phyloP scores from a whole-genome alignment of 1,284 basidiomycete genomes.

The Apiotrichum brassicae region DNA sequence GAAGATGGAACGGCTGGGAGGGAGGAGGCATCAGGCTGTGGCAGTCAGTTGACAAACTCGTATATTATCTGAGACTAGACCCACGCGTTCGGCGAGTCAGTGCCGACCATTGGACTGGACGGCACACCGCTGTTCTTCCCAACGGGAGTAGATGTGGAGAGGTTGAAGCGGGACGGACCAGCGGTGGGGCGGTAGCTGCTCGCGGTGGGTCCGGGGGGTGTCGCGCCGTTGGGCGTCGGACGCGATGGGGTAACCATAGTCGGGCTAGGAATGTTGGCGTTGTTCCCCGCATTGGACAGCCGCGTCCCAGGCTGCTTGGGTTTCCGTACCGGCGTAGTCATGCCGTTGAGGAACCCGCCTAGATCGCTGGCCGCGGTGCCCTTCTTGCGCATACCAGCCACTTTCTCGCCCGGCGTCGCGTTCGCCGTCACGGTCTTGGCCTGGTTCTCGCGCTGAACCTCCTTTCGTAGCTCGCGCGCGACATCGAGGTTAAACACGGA shows the following conservation, averaged over 20 bases:
- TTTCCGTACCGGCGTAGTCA: constrained; percentile 32
- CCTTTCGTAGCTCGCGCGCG: constrained; percentile 42
- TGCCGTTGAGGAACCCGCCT: constrained; percentile 39
- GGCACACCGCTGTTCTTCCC: constrained; percentile 13
- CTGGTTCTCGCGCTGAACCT: constrained; percentile 44
- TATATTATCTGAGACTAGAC: background rate
- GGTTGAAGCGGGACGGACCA: constrained; percentile 17
- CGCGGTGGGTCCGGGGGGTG: constrained; percentile 5
- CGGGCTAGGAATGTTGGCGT: constrained; percentile 23
- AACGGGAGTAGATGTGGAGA: constrained; percentile 19
- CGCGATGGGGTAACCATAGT: constrained; percentile 15
- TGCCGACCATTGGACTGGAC: constrained; percentile 1
- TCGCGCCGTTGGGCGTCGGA: constrained; percentile 12
- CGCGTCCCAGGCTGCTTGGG: constrained; percentile 15
- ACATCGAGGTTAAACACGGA: constrained; percentile 39
- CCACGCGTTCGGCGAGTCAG: constrained; percentile 21
- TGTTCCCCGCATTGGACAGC: constrained; percentile 22
- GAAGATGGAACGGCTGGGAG: constrained; percentile 32
- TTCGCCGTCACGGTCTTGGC: constrained; percentile 23
- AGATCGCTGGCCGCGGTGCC: constrained; percentile 26
- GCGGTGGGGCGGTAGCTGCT: constrained; percentile 19
- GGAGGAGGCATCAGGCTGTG: constrained; percentile 18
- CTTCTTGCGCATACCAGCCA: constrained; percentile 23
- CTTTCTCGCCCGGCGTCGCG: constrained; percentile 14
- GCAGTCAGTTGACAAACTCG: background rate